Evolutionary conservation across 768 basidiomycete genomes (phyloP).

Genomic region (Gyrodon lividus): DNA sequence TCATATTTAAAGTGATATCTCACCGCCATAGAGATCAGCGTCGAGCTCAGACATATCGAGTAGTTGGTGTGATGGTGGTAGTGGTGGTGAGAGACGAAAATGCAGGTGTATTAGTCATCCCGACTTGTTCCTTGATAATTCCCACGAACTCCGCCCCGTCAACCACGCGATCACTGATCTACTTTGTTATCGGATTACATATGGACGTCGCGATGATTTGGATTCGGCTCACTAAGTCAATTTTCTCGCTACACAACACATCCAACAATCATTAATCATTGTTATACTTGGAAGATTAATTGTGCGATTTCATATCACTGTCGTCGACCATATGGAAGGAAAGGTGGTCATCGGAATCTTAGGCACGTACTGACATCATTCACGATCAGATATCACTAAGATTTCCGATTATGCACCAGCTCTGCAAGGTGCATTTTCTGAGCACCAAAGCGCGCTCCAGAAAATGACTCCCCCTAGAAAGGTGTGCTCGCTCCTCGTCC

Average conservation of each 20-base stretch:
- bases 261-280: too few relatives aligned
- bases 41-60: constrained; percentile 74
- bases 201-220: not conserved
- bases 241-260: not conserved
- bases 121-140: constrained; percentile 5
- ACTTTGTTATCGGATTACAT: too few relatives aligned
- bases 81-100: constrained; percentile 31
- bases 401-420: constrained; percentile 43
- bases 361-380: constrained; percentile 34
- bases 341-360: constrained; percentile 48
- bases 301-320: not conserved
- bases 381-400: not conserved
- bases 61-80: constrained; percentile 17
- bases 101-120: constrained; percentile 29
- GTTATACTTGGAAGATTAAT: too few relatives aligned
- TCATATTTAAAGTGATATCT: constrained; percentile 16
- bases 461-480: constrained; percentile 47
- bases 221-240: not conserved
- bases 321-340: constrained; percentile 10
- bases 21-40: constrained; percentile 88
- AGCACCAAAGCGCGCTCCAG: constrained; percentile 75
- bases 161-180: not conserved
- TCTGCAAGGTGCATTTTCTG: constrained; percentile 89
- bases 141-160: constrained; percentile 24
- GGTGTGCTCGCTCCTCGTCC: constrained; percentile 58